These are phyloP conservation scores for Theileria equi DNA, from an alignment of 169 alveolate genomes.

Conservation along the genomic window DNA sequence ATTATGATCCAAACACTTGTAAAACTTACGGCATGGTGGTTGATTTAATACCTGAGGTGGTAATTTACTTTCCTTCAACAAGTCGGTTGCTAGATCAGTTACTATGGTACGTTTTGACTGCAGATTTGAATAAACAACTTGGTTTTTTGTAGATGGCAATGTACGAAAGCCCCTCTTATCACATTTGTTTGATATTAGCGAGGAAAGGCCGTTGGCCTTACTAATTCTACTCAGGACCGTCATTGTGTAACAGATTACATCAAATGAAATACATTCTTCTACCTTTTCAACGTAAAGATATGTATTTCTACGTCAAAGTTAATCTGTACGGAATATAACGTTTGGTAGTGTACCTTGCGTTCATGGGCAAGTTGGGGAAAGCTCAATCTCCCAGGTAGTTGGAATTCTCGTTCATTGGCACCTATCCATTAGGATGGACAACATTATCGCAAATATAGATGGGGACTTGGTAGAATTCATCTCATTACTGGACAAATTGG, in stretches of 20 bases:
- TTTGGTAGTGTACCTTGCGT: too few species aligned
- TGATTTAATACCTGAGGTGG: constrained; percentile 36
- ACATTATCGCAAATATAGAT: too few species aligned
- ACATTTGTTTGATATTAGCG: neutral
- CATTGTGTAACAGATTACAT: neutral
- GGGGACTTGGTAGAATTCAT: too few species aligned
- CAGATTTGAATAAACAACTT: neutral
- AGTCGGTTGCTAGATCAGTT: constrained; percentile 36
- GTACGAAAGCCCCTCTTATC: neutral
- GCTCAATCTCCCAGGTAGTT: too few species aligned
- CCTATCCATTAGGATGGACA: too few species aligned
- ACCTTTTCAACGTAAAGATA: neutral
- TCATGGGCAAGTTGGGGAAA: too few species aligned
- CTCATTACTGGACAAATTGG: too few species aligned
- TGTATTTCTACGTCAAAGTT: too few species aligned
- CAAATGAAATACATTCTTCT: neutral
- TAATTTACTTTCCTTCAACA: constrained; percentile 40
- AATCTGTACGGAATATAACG: too few species aligned
- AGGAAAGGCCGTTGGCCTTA: constrained; percentile 2
- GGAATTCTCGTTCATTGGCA: too few species aligned
- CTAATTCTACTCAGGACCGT: constrained; percentile 3
- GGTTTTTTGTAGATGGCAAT: neutral
- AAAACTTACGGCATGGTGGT: constrained; percentile 57
- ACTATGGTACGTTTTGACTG: neutral
- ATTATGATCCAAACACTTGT: neutral